Conservation (phyloP, 257 asterid species). For the Gentiana macrophylla region DNA sequence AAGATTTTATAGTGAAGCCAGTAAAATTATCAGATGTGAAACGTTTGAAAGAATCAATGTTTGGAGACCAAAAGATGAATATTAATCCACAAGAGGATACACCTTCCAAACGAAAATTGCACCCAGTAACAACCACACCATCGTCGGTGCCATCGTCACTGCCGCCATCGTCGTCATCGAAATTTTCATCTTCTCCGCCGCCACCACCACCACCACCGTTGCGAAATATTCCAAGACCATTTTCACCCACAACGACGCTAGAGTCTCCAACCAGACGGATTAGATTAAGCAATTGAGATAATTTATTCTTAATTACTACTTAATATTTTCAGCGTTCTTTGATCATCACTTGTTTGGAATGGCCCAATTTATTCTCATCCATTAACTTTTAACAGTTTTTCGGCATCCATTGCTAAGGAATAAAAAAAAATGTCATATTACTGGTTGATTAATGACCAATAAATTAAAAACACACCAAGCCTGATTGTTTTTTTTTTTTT, state of each 20-base stretch:
- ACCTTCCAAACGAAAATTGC: conserved; percentile 55
- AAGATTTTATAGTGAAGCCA: conserved; percentile 86
- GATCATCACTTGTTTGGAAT: too few relatives aligned
- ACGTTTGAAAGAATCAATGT: conserved; percentile 67
- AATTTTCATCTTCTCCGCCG: conserved; percentile 17
- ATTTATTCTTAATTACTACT: too few relatives aligned
- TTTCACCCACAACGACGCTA: conserved; percentile 25
- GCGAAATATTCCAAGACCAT: conserved; percentile 16
- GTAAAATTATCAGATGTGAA: conserved; percentile 68
- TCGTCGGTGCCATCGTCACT: conserved; percentile 29
- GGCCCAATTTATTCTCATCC: too few relatives aligned
- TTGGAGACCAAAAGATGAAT: conserved; percentile 39
- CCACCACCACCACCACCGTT: conserved; percentile 23
- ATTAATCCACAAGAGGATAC: conserved; percentile 23
- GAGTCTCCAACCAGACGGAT: conserved; percentile 45
- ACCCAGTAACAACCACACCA: conserved; percentile 25
- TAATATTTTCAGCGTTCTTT: too few relatives aligned
- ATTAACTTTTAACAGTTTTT: too few relatives aligned
- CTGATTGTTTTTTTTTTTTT: too few relatives aligned
- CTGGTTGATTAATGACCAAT: too few relatives aligned
- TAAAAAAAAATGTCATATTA: too few relatives aligned
- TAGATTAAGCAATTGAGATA: conserved; percentile 14
- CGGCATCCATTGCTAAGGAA: too few relatives aligned
- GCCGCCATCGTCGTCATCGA: conserved; percentile 20
- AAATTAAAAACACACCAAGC: too few relatives aligned